Percentiles rank a stretch among this genome's conserved stretches.
phyloP scores from a whole-genome alignment of 176 grass and related monocot genomes.

The Avena sativa region DNA sequence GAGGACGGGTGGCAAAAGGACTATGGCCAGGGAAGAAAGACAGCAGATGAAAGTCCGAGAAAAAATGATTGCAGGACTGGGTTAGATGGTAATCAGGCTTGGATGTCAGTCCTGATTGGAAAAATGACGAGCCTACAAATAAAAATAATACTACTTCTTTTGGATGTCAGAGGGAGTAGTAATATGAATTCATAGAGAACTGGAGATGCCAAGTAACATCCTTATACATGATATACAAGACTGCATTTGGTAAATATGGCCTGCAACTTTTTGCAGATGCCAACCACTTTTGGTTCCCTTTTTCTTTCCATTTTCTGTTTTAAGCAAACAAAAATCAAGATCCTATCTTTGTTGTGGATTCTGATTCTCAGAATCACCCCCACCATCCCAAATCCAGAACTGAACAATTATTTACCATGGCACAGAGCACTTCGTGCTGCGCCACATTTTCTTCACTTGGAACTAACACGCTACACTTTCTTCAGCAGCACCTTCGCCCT shows the following conservation, averaged over 20 bases:
- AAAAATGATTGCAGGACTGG: too few relatives aligned
- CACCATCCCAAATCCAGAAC: conserved; percentile 40
- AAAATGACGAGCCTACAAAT: neutral
- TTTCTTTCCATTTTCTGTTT: conserved; percentile 18
- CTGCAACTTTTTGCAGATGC: conserved; percentile 53
- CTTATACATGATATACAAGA: conserved; percentile 49
- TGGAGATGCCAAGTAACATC: conserved; percentile 33
- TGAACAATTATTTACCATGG: conserved; percentile 74
- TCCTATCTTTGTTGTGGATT: conserved; percentile 49
- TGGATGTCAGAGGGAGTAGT: neutral
- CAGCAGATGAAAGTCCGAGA: too few relatives aligned
- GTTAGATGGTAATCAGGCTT: too few relatives aligned
- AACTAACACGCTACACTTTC: conserved; percentile 54
- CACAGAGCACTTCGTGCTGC: conserved; percentile 58
- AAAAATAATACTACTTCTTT: too few relatives aligned
- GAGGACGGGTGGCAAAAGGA: too few relatives aligned
- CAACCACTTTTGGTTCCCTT: conserved; percentile 14
- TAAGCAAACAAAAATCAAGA: conserved; percentile 36
- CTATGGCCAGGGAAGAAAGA: too few relatives aligned
- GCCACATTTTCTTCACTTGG: conserved; percentile 54
- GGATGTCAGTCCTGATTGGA: neutral
- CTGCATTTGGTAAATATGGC: conserved; percentile 28
- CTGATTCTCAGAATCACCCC: conserved; percentile 57
- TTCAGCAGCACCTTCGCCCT: conserved; percentile 50
- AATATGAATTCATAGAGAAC: neutral